These are phyloP conservation scores for Ophiostoma quercus DNA, from an alignment of 2,329 filamentous ascomycete species.

Conservation along the genomic window DNA sequence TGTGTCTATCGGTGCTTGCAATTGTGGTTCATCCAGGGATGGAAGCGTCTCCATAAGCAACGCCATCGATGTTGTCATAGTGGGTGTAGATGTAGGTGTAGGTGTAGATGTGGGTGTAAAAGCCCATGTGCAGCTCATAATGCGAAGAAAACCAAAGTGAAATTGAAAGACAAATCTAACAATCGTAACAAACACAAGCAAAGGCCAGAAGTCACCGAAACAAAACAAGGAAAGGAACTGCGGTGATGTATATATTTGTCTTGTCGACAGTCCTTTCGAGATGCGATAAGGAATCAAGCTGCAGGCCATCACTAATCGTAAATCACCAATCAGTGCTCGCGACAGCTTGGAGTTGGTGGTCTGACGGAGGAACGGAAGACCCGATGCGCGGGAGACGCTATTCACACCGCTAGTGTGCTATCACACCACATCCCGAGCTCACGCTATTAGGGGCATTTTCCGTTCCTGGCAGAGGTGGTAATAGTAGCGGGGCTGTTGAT, in stretches of 20 bases:
- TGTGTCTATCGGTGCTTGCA: constrained; percentile 2
- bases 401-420: constrained; percentile 7
- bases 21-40: background rate
- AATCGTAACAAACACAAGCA: background rate
- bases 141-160: background rate
- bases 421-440: background rate
- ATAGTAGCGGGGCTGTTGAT: constrained; percentile 11
- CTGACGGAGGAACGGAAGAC: constrained; percentile 14
- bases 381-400: background rate
- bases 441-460: background rate
- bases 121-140: background rate
- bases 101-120: background rate
- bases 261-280: background rate
- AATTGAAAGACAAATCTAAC: background rate
- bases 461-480: background rate
- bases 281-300: constrained; percentile 6
- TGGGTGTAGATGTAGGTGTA: background rate
- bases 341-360: background rate
- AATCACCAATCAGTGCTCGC: background rate
- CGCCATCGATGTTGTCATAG: constrained; percentile 9
- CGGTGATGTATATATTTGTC: background rate
- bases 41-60: background rate
- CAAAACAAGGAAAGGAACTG: background rate
- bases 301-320: background rate
- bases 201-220: background rate